Conservation (phyloP, 768 basidiomycete genomes). For the Coprinopsis marcescibilis region DNA sequence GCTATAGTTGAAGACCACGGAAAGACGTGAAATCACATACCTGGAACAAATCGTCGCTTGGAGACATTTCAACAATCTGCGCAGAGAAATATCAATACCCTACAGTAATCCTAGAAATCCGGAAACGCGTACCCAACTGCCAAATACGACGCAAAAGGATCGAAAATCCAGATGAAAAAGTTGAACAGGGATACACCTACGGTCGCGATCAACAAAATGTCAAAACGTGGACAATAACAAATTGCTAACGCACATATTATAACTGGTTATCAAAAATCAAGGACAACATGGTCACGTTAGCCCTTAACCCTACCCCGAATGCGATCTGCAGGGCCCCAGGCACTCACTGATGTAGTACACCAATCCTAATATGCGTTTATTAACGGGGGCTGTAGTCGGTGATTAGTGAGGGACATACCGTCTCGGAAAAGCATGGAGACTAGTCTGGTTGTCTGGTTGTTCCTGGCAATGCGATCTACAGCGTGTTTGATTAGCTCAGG, state of each 20-base stretch:
- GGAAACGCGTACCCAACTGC: conserved; percentile 15
- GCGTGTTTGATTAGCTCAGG: background rate
- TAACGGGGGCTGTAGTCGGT: background rate
- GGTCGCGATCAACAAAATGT: background rate
- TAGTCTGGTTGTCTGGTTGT: background rate
- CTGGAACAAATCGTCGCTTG: conserved; percentile 24
- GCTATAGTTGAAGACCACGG: background rate
- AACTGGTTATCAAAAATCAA: too few relatives aligned
- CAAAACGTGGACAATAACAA: too few relatives aligned
- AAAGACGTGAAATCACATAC: conserved; percentile 9
- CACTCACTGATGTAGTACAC: conserved; percentile 24
- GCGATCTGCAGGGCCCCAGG: background rate
- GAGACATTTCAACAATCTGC: conserved; percentile 16
- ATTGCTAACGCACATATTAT: too few relatives aligned
- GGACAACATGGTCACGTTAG: too few relatives aligned
- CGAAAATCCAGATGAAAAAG: conserved; percentile 22
- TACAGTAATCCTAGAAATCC: background rate
- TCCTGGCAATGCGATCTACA: background rate
- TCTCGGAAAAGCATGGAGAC: conserved; percentile 13
- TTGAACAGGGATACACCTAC: conserved; percentile 21
- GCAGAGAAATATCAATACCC: background rate
- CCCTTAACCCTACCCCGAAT: background rate
- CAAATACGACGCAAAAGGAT: conserved; percentile 20
- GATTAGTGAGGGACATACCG: conserved; percentile 8
- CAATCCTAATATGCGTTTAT: conserved; percentile 14